Percentiles rank a stretch among this genome's conserved stretches.
These are phyloP conservation scores for Ustilago hordei DNA, from an alignment of 1,284 basidiomycete genomes.

Conservation along the genomic window DNA sequence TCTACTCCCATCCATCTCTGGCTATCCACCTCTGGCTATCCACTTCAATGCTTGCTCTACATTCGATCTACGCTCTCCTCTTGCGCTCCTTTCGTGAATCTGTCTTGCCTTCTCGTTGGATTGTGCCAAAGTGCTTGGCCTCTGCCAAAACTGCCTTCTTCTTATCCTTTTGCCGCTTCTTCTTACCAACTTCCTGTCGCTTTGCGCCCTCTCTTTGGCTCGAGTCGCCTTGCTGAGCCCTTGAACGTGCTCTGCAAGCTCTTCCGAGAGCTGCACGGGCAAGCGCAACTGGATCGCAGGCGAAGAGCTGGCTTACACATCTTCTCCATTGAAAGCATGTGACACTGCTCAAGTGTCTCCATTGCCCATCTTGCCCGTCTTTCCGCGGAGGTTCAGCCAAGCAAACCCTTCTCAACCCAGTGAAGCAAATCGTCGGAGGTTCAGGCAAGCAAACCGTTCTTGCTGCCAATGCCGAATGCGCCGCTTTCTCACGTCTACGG, in stretches of 20 bases:
- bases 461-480: no score
- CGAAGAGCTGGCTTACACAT: conserved; percentile 44
- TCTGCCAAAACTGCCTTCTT: conserved; percentile 2
- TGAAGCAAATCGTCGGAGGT: no score
- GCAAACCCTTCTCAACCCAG: no score
- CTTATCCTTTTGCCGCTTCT: neutral
- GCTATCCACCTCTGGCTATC: conserved; percentile 8
- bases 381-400: no score
- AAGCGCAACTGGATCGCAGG: conserved; percentile 7
- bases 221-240: neutral
- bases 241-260: conserved; percentile 24
- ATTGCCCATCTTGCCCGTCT: neutral
- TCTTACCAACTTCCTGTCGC: conserved; percentile 3
- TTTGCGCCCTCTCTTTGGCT: neutral
- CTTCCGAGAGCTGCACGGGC: conserved; percentile 13
- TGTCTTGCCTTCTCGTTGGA: neutral
- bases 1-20: conserved; percentile 21
- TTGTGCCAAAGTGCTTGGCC: conserved; percentile 3
- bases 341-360: conserved; percentile 25
- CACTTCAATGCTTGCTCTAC: neutral
- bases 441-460: no score
- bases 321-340: conserved; percentile 1
- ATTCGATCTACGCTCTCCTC: conserved; percentile 14
- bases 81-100: conserved; percentile 9
- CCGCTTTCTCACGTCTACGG: no score